Evolutionary conservation across 192 early-diverging fungal species (phyloP).

Genomic region (Phlyctochytrium bullatum): DNA sequence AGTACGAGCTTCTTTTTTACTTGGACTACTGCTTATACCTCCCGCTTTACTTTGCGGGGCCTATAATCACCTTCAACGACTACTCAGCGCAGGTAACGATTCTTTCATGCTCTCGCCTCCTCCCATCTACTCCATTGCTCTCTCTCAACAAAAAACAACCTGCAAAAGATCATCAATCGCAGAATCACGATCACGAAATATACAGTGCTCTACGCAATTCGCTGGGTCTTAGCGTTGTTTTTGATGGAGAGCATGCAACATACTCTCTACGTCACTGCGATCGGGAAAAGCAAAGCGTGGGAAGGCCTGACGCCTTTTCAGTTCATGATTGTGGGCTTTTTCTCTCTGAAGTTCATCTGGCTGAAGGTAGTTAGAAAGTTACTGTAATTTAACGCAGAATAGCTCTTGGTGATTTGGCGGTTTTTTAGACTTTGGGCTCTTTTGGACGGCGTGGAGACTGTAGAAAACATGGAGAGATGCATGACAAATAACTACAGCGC

Average conservation of each 20-base stretch:
- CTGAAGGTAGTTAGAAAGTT: slow-evolving; percentile 78
- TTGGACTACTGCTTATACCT: slow-evolving; percentile 81
- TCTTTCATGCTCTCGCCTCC: no score
- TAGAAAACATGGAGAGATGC: slow-evolving; percentile 96
- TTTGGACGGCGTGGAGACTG: slow-evolving; percentile 81
- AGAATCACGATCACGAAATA: slow-evolving; percentile 1
- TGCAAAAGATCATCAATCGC: slow-evolving; percentile 1
- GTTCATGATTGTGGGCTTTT: slow-evolving; percentile 83
- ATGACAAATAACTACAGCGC: slow-evolving; percentile 96
- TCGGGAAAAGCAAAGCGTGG: slow-evolving; percentile 86
- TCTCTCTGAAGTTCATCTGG: slow-evolving; percentile 91
- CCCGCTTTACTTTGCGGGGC: slow-evolving; percentile 91
- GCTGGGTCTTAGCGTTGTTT: slow-evolving; percentile 63
- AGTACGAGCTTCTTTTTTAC: slow-evolving; percentile 81
- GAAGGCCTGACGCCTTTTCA: slow-evolving; percentile 73
- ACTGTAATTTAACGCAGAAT: neutral
- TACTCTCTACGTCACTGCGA: slow-evolving; percentile 84
- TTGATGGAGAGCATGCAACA: slow-evolving; percentile 91
- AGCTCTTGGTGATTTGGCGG: slow-evolving; percentile 93
- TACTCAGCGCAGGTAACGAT: slow-evolving; percentile 73
- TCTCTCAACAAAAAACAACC: no score
- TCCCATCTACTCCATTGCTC: no score
- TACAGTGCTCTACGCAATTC: slow-evolving; percentile 55
- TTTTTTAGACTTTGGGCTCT: slow-evolving; percentile 97
- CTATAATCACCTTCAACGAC: slow-evolving; percentile 93